Percentiles rank a stretch among this genome's conserved stretches.
phyloP scores from a whole-genome alignment of 768 basidiomycete genomes.

The Tricholomella constricta region DNA sequence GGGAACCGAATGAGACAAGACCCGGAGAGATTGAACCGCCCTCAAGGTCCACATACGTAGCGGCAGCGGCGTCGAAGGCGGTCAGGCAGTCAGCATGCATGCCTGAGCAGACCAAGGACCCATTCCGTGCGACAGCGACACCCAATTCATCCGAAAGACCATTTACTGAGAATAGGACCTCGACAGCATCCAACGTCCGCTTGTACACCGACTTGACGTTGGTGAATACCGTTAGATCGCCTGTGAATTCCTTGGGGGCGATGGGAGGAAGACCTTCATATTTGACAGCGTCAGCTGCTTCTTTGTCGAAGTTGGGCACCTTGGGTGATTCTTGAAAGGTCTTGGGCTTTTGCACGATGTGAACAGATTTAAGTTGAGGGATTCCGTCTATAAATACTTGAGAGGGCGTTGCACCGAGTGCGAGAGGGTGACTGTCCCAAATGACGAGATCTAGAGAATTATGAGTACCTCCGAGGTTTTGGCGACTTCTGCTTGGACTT shows the following conservation, averaged over 20 bases:
- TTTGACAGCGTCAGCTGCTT: slow-evolving; percentile 58
- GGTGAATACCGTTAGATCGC: slow-evolving; percentile 50
- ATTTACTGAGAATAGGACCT: slow-evolving; percentile 28
- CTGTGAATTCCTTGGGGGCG: slow-evolving; percentile 36
- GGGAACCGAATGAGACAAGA: slow-evolving; percentile 69
- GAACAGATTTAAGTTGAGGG: slow-evolving; percentile 58
- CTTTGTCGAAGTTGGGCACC: slow-evolving; percentile 72
- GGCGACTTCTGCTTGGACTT: slow-evolving; percentile 14
- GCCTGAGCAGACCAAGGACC: slow-evolving; percentile 54
- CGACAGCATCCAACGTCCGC: slow-evolving; percentile 27
- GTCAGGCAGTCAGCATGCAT: slow-evolving; percentile 23
- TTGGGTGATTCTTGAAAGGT: slow-evolving; percentile 48
- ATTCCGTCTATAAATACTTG: slow-evolving; percentile 94
- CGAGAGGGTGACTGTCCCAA: slow-evolving; percentile 84
- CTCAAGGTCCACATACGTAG: slow-evolving; percentile 58
- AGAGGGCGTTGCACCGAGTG: slow-evolving; percentile 81
- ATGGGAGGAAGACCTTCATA: slow-evolving; percentile 81
- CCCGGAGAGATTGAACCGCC: slow-evolving; percentile 71
- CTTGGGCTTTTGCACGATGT: slow-evolving; percentile 51
- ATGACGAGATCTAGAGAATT: slow-evolving; percentile 64
- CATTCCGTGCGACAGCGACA: slow-evolving; percentile 44
- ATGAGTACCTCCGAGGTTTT: background rate
- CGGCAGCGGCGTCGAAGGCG: slow-evolving; percentile 18
- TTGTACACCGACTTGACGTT: slow-evolving; percentile 60
- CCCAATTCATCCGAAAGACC: slow-evolving; percentile 22